Evolutionary conservation across 164 flowering plant genomes (phyloP).

Genomic region (Paratinospora sagittata): DNA sequence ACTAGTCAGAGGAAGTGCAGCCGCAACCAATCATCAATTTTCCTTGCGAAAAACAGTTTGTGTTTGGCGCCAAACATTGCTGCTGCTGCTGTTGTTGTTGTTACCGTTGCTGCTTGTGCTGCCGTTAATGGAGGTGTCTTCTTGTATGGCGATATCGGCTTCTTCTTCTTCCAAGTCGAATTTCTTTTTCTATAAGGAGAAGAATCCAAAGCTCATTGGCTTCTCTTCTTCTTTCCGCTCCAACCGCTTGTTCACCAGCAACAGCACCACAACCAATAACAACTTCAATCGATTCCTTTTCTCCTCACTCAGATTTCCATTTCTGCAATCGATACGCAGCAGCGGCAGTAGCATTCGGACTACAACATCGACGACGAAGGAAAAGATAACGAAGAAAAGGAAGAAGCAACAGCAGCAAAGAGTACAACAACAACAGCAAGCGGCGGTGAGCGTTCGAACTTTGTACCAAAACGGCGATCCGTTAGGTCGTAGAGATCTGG

Average conservation of each 20-base stretch:
- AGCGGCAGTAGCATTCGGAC: background rate
- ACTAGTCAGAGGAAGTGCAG: no score
- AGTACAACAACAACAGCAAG: no score
- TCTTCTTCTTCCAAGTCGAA: slow-evolving; percentile 5
- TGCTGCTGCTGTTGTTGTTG: background rate
- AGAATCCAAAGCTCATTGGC: background rate
- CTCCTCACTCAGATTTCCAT: slow-evolving; percentile 6
- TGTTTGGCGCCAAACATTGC: background rate
- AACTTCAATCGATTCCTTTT: background rate
- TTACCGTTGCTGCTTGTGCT: no score
- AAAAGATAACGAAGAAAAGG: background rate
- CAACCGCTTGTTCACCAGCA: background rate
- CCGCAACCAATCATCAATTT: background rate
- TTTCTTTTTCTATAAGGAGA: background rate
- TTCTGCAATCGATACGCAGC: background rate
- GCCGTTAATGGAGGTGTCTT: slow-evolving; percentile 4
- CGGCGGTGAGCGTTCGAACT: slow-evolving; percentile 13
- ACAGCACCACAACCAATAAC: no score
- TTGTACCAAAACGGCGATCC: slow-evolving; percentile 66
- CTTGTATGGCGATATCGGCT: background rate
- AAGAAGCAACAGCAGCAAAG: background rate
- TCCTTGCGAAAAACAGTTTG: no score
- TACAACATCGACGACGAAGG: background rate
- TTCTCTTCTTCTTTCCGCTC: background rate
- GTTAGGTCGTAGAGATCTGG: slow-evolving; percentile 64